Percentiles rank a stretch among this genome's conserved stretches.
Evolutionary conservation across 352 stramenopile genomes (phyloP).

Genomic region (Globisporangium parvum): DNA sequence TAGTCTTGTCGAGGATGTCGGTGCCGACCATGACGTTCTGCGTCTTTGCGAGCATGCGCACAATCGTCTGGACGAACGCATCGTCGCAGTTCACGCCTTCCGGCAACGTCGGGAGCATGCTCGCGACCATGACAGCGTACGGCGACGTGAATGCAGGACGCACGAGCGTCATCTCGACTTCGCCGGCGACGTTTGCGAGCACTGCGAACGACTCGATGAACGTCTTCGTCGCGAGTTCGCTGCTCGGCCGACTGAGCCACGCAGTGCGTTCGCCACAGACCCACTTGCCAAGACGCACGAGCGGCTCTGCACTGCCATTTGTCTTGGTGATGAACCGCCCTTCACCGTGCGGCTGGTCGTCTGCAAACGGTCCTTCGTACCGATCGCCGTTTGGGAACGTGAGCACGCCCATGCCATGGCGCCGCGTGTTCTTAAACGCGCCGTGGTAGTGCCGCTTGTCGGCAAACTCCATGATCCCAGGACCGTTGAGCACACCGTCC

Average conservation of each 20-base stretch:
- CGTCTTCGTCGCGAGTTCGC: conserved; percentile 58
- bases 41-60: conserved; percentile 69
- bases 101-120: conserved; percentile 62
- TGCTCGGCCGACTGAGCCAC: conserved; percentile 70
- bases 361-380: conserved; percentile 87
- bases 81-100: conserved; percentile 61
- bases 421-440: conserved; percentile 45
- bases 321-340: conserved; percentile 50
- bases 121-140: conserved; percentile 77
- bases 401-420: conserved; percentile 76
- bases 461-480: conserved; percentile 54
- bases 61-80: conserved; percentile 62
- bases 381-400: conserved; percentile 84
- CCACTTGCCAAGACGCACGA: conserved; percentile 63
- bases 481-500: conserved; percentile 51
- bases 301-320: conserved; percentile 33
- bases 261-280: conserved; percentile 47
- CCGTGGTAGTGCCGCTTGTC: conserved; percentile 68
- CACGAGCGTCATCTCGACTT: conserved; percentile 64
- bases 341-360: conserved; percentile 83
- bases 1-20: conserved; percentile 54
- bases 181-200: conserved; percentile 30
- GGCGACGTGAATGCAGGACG: conserved; percentile 59
- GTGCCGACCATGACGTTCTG: conserved; percentile 66
- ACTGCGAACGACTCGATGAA: conserved; percentile 74